phyloP scores from a whole-genome alignment of 2,329 filamentous ascomycete genomes.

The Pestalotiopsis sp. region DNA sequence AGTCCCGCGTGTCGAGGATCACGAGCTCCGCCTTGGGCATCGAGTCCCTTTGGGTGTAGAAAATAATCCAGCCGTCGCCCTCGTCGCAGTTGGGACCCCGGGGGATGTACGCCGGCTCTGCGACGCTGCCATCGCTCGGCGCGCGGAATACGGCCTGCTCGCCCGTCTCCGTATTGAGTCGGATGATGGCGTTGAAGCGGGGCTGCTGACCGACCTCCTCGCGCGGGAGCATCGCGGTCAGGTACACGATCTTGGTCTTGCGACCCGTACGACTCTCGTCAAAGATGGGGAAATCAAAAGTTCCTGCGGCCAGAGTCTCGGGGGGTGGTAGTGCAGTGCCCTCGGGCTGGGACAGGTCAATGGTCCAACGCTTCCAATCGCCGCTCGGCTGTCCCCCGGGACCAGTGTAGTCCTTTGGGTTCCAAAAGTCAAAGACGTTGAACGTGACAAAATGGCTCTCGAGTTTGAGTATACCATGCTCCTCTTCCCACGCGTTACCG shows the following conservation, averaged over 20 bases:
- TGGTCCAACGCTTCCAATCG: not conserved
- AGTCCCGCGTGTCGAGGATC: not conserved
- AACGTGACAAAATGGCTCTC: not conserved
- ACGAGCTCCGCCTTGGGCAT: not conserved
- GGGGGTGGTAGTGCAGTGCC: not conserved
- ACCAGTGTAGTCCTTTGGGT: not conserved
- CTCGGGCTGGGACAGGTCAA: not conserved
- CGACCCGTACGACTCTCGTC: not conserved
- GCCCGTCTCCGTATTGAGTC: not conserved
- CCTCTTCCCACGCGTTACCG: not conserved
- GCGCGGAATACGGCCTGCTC: not conserved
- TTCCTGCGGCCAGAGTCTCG: not conserved
- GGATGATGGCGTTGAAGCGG: not conserved
- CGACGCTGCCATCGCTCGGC: not conserved
- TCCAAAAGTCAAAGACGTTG: not conserved
- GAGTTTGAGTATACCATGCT: not conserved
- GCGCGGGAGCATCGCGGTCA: not conserved
- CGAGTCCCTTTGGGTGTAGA: not conserved
- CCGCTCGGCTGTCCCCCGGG: not conserved
- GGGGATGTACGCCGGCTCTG: not conserved
- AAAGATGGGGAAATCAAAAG: not conserved
- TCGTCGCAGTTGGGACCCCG: not conserved
- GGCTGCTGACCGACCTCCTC: not conserved
- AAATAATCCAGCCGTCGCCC: not conserved
- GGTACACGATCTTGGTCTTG: not conserved